Percentiles rank a stretch among this genome's conserved stretches.
phyloP scores from a whole-genome alignment of 2,329 filamentous ascomycete genomes.

The Camptophora hylomeconis region DNA sequence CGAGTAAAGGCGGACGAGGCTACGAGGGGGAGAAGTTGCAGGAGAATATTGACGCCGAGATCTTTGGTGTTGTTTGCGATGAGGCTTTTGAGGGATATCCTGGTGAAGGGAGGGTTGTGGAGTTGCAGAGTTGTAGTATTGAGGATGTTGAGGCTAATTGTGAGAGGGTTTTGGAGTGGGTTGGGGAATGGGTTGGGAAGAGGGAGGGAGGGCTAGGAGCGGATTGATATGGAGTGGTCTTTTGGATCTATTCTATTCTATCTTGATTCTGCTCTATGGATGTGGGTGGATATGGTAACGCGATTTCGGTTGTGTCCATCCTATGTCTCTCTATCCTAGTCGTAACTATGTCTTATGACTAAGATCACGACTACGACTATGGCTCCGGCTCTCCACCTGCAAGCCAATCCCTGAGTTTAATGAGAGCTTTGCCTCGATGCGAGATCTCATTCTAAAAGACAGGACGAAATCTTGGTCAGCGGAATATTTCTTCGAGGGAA shows the following conservation, averaged over 20 bases:
- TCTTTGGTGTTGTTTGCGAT: constrained; percentile 87
- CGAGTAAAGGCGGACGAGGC: constrained; percentile 37
- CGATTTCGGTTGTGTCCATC: too few species aligned
- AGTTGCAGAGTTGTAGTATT: constrained; percentile 66
- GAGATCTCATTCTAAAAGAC: constrained; percentile 63
- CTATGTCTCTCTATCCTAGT: too few species aligned
- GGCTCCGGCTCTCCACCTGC: constrained; percentile 28
- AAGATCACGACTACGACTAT: too few species aligned
- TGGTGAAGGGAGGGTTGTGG: constrained; percentile 62
- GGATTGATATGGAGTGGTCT: constrained; percentile 4
- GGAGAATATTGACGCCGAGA: constrained; percentile 93
- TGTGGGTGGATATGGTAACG: too few species aligned
- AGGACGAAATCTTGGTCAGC: too few species aligned
- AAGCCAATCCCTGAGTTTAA: constrained; percentile 76
- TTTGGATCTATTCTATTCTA: constrained; percentile 5
- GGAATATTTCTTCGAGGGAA: constrained; percentile 16
- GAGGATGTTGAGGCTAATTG: constrained; percentile 85
- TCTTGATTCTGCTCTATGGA: too few species aligned
- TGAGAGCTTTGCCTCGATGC: constrained; percentile 75
- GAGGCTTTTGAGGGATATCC: constrained; percentile 82
- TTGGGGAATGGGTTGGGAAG: constrained; percentile 63
- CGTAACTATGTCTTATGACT: too few species aligned
- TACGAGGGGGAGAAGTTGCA: constrained; percentile 81
- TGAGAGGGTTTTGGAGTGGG: constrained; percentile 69
- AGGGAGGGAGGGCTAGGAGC: constrained; percentile 17